Evolutionary conservation across 306 rosid genomes (phyloP).

Genomic region (Begonia loranthoides): DNA sequence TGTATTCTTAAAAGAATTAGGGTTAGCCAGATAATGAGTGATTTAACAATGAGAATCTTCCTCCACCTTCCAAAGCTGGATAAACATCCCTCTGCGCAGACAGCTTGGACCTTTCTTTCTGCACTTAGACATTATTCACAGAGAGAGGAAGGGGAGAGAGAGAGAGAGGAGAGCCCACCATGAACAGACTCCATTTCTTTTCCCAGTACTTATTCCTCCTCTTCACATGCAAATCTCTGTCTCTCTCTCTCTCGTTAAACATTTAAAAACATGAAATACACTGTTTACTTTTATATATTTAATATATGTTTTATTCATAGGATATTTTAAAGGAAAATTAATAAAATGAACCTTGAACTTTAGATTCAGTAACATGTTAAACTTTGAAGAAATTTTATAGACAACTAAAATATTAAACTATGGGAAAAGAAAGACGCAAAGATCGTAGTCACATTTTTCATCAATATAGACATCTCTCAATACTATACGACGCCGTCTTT

Average conservation of each 20-base stretch:
- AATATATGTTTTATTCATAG: too few relatives aligned
- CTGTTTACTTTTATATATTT: too few relatives aligned
- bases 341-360: too few relatives aligned
- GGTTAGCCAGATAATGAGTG: not conserved
- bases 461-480: too few relatives aligned
- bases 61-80: not conserved
- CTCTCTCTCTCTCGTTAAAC: not conserved
- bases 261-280: not conserved
- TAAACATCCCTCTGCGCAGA: not conserved
- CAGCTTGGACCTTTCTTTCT: not conserved
- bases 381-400: too few relatives aligned
- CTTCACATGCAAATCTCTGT: not conserved
- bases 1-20: not conserved
- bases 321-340: too few relatives aligned
- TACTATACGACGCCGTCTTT: too few relatives aligned
- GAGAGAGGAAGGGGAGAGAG: not conserved
- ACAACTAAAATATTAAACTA: too few relatives aligned
- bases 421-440: too few relatives aligned
- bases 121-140: not conserved
- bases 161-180: not conserved
- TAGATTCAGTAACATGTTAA: too few relatives aligned
- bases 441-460: too few relatives aligned
- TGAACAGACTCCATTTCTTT: not conserved
- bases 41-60: not conserved
- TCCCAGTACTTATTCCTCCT: not conserved